These are phyloP conservation scores for Hortaea werneckii DNA, from an alignment of 2,329 filamentous ascomycete genomes.

Conservation along the genomic window DNA sequence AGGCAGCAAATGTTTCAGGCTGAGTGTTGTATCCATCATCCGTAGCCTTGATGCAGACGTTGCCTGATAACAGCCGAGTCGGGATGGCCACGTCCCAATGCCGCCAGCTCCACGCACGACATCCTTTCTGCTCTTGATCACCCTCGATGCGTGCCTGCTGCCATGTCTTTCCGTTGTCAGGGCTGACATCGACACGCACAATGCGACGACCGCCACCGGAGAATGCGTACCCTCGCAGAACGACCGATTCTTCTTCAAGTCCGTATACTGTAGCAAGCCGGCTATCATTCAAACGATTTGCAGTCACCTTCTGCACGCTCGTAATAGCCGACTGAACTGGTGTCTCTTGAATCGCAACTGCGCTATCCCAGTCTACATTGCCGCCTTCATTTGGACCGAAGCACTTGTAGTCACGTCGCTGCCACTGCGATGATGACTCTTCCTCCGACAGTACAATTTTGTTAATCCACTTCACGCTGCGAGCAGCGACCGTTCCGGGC, in stretches of 20 bases:
- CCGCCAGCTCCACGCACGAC: conserved; percentile 52
- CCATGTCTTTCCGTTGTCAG: conserved; percentile 55
- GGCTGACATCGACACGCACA: conserved; percentile 56
- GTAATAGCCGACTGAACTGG: conserved; percentile 60
- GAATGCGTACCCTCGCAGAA: conserved; percentile 54
- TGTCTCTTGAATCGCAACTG: conserved; percentile 57
- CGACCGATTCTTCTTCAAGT: conserved; percentile 2
- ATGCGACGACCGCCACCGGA: conserved; percentile 57
- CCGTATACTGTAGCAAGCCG: conserved; percentile 2
- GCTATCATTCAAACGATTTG: conserved; percentile 16
- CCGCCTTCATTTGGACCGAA: conserved; percentile 43
- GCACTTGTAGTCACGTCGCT: conserved; percentile 58
- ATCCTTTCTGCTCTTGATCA: conserved; percentile 30
- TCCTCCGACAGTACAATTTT: conserved; percentile 28
- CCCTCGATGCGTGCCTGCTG: conserved; percentile 51
- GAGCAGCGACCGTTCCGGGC: conserved; percentile 55
- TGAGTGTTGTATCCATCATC: conserved; percentile 59
- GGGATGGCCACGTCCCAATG: conserved; percentile 44
- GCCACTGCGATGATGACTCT: conserved; percentile 56
- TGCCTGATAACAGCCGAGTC: conserved; percentile 33
- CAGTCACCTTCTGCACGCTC: conserved; percentile 13
- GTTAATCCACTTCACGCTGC: conserved; percentile 60
- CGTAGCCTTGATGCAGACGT: conserved; percentile 53
- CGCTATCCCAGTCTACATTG: conserved; percentile 48
- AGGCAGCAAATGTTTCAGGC: conserved; percentile 49